Evolutionary conservation across 2,329 filamentous ascomycete species (phyloP).

Genomic region (Myriosclerotinia duriaeana): DNA sequence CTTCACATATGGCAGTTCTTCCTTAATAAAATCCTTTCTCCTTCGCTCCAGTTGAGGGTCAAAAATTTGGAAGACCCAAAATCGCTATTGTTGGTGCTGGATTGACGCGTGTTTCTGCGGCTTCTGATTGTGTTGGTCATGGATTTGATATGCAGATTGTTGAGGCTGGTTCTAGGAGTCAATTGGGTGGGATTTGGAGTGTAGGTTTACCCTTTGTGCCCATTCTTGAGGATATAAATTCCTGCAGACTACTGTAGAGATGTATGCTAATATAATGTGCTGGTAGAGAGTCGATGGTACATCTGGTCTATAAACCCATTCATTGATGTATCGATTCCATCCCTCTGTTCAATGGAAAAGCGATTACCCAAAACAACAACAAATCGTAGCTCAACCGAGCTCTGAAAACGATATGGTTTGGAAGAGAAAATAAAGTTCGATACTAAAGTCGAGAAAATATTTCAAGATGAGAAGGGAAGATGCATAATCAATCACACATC

Average conservation of each 20-base stretch:
- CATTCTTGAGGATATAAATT: background rate
- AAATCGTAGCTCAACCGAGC: constrained; percentile 69
- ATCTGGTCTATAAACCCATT: constrained; percentile 79
- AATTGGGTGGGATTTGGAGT: constrained; percentile 78
- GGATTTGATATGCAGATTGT: constrained; percentile 81
- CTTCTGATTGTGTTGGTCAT: constrained; percentile 80
- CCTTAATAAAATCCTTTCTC: constrained; percentile 64
- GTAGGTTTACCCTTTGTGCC: constrained; percentile 47
- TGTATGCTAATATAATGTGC: background rate
- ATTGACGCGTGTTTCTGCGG: constrained; percentile 73
- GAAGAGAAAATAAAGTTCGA: constrained; percentile 71
- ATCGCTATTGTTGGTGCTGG: constrained; percentile 70
- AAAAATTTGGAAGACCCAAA: constrained; percentile 59
- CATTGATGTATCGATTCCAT: constrained; percentile 84
- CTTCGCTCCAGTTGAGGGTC: constrained; percentile 61
- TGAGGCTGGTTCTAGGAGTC: constrained; percentile 64
- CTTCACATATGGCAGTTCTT: constrained; percentile 66
- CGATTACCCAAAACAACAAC: constrained; percentile 74
- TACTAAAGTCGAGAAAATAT: constrained; percentile 66
- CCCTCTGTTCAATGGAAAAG: constrained; percentile 71
- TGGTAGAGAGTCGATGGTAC: constrained; percentile 74
- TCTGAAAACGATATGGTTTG: constrained; percentile 76
- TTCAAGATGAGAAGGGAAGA: constrained; percentile 63
- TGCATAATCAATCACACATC: constrained; percentile 76
- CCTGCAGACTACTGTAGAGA: too few species aligned